Conservation (phyloP, 208 protist genomes). For the Naegleria fowleri region DNA sequence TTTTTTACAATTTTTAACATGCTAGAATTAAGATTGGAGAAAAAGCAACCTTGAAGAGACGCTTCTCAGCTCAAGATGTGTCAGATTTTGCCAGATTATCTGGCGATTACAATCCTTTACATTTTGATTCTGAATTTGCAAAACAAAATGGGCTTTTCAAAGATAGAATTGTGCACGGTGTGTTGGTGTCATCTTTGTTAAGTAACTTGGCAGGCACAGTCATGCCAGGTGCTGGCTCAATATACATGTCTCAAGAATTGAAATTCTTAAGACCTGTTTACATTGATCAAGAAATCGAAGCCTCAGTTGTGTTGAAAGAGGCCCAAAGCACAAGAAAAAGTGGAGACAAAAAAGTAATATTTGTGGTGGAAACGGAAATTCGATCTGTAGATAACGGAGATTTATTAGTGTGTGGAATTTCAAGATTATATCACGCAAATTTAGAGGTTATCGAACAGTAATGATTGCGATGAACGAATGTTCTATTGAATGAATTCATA, state of each 20-base stretch:
- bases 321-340: neutral
- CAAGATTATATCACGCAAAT: neutral
- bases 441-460: neutral
- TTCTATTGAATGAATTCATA: no score
- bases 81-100: neutral
- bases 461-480: no score
- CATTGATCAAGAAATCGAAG: constrained; percentile 65
- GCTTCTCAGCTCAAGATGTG: neutral
- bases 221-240: constrained; percentile 66
- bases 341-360: neutral
- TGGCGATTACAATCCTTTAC: constrained; percentile 6
- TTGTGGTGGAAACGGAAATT: neutral
- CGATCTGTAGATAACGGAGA: neutral
- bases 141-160: constrained; percentile 59
- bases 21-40: neutral
- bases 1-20: neutral
- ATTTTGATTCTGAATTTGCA: neutral
- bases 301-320: constrained; percentile 57
- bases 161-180: constrained; percentile 64
- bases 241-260: constrained; percentile 74
- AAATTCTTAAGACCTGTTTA: constrained; percentile 64
- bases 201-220: constrained; percentile 69
- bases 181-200: constrained; percentile 70
- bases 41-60: neutral
- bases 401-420: neutral